Evolutionary conservation across 306 rosid genomes (phyloP), one percentile per base, ranked within the genome.

Genomic region (Dalbergia oliveri): DNA sequence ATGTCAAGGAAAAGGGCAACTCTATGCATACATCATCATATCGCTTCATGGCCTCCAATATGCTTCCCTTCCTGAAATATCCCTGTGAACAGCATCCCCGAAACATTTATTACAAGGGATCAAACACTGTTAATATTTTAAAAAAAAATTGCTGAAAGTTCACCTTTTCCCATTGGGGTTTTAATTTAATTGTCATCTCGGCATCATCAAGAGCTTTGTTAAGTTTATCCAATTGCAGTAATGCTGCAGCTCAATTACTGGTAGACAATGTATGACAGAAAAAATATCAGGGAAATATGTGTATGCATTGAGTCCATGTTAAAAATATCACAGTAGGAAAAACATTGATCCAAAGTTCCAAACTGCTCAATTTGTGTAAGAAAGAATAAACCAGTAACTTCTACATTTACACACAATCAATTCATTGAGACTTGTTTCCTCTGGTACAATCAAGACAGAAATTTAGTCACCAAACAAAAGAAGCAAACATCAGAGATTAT

Each of bases 241-340:
- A 90, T 16, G 99, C 99, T 59, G 98, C 99, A 79, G 98, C 99
- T 53, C 99, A 98, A 45, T 96, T 96, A 84, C 99, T 96, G 92
- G 54, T 61, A 80, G 64, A 84, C 74, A 84, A 57, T 51, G 75
- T 18, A 73, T 19, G 41, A 45, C 45, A 73, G 26, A 82, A 78
- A 78, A 57, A 72, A 62, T 79, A 37, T 82, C 72, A 82, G 70
- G 39, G 18, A 1, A 79, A 56, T 78, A 65, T 66, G 6, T 26
- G 63, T 54, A 63, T 59, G 58, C 62, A 81, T 59, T 19, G 57
- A 49, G 19, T 39, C 23, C 31, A 45, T n/a, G 69, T 12, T 11
- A 64, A 45, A 76, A 54, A 63, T 61, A 45, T 67, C 58, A 61
- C 11, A 39, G 45, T 44, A 45, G 64, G 49, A 72, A 83, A 53